Percentiles rank a stretch among this genome's conserved stretches.
These are phyloP conservation scores for Hyaloscypha finlandica DNA, from an alignment of 495 filamentous ascomycete genomes.

Conservation along the genomic window DNA sequence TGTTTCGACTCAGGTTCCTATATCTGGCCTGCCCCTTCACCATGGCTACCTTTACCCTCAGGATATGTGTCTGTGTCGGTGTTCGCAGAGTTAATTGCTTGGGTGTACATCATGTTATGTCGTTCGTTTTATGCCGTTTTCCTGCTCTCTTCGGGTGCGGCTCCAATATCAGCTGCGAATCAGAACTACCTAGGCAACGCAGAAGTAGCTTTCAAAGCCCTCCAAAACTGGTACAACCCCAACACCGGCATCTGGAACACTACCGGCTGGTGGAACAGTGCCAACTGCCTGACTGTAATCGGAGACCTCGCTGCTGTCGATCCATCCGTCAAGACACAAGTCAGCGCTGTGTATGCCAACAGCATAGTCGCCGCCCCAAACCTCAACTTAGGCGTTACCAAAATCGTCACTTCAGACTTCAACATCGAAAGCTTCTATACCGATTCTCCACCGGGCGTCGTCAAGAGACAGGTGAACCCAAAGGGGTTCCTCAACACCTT, in stretches of 20 bases:
- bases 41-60: not conserved
- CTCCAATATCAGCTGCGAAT: not conserved
- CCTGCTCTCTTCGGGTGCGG: slow-evolving; percentile 2
- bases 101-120: slow-evolving; percentile 6
- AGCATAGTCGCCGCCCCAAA: slow-evolving; percentile 38
- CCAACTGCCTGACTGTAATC: slow-evolving; percentile 65
- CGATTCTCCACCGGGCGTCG: not conserved
- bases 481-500: slow-evolving; percentile 61
- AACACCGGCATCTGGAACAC: slow-evolving; percentile 65
- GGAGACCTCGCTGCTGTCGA: slow-evolving; percentile 60
- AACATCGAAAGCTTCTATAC: slow-evolving; percentile 14
- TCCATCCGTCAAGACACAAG: slow-evolving; percentile 20
- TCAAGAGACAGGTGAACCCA: slow-evolving; percentile 18
- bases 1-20: not conserved
- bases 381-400: slow-evolving; percentile 31
- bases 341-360: slow-evolving; percentile 36
- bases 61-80: not conserved
- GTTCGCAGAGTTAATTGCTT: not conserved
- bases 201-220: slow-evolving; percentile 44
- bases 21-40: slow-evolving; percentile 1
- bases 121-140: not conserved
- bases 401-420: slow-evolving; percentile 26
- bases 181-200: slow-evolving; percentile 34
- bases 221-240: slow-evolving; percentile 66
- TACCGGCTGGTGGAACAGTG: slow-evolving; percentile 76